Percentiles rank a stretch among this genome's conserved stretches.
phyloP scores from a whole-genome alignment of 108 stramenopile genomes.

The Thalassiosira profunda region DNA sequence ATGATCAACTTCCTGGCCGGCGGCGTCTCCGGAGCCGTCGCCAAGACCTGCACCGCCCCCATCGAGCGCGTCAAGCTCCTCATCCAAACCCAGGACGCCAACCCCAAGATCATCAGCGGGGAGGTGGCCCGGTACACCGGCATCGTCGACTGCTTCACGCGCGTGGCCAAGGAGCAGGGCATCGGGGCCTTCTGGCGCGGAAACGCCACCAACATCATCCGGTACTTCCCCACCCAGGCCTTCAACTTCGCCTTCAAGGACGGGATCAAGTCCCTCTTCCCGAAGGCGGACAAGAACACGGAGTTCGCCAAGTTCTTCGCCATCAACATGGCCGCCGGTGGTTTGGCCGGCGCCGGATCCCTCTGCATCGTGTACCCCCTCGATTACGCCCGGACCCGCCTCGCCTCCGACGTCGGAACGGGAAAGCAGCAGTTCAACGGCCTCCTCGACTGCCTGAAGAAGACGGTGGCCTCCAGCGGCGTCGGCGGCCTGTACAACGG shows the following conservation, averaged over 20 bases:
- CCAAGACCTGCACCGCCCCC: conserved; percentile 97
- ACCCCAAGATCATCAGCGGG: conserved; percentile 97
- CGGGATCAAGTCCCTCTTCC: conserved; percentile 96
- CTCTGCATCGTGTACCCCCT: conserved; percentile 98
- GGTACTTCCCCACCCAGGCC: conserved; percentile 99
- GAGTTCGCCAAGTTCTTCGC: conserved; percentile 96
- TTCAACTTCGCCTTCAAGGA: conserved; percentile 99
- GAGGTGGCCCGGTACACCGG: conserved; percentile 97
- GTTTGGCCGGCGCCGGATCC: conserved; percentile 97
- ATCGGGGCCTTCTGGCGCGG: conserved; percentile 97
- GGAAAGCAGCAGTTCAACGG: conserved; percentile 98
- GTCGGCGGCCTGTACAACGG: conserved; percentile 97
- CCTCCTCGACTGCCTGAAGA: conserved; percentile 95
- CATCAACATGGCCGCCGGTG: conserved; percentile 98
- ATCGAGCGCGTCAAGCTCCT: conserved; percentile 99
- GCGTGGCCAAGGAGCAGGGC: conserved; percentile 95
- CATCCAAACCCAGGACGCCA: conserved; percentile 98
- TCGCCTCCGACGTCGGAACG: conserved; percentile 97
- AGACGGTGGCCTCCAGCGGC: conserved; percentile 91
- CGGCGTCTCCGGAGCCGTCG: conserved; percentile 95
- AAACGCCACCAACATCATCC: conserved; percentile 98
- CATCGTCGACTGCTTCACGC: conserved; percentile 95
- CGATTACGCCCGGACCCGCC: conserved; percentile 99
- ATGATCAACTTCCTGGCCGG: conserved; percentile 94
- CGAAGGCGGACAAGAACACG: conserved; percentile 96